A percentile compares a stretch with the other conserved stretches of the same genome.
phyloP scores from a whole-genome alignment of 129 eudicot genomes.

The Escallonia rubra region DNA sequence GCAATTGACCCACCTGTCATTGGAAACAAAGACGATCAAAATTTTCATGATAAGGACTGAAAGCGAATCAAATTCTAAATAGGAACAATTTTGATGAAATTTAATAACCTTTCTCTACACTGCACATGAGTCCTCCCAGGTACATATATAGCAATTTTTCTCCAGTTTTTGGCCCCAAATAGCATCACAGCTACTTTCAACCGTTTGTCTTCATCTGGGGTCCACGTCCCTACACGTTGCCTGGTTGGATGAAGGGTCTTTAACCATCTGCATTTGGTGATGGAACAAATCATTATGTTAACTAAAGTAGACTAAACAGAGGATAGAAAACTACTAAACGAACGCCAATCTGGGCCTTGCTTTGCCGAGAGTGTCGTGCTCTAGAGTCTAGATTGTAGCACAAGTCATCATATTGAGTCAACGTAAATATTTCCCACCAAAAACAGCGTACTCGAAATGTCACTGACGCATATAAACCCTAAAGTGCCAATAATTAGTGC shows the following conservation, averaged over 20 bases:
- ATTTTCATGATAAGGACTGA: background rate
- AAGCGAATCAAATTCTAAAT: too few relatives aligned
- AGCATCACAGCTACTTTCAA: slow-evolving; percentile 71
- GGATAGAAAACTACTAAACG: too few relatives aligned
- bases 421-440: too few relatives aligned
- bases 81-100: too few relatives aligned
- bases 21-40: slow-evolving; percentile 1
- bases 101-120: slow-evolving; percentile 76
- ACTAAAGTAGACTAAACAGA: too few relatives aligned
- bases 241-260: slow-evolving; percentile 70
- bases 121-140: slow-evolving; percentile 84
- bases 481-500: background rate
- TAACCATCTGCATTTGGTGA: slow-evolving; percentile 52
- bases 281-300: background rate
- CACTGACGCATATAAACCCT: background rate
- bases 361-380: too few relatives aligned
- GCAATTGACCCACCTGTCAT: slow-evolving; percentile 81
- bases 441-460: too few relatives aligned
- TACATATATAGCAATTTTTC: slow-evolving; percentile 60
- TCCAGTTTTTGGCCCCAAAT: slow-evolving; percentile 77
- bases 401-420: too few relatives aligned
- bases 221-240: slow-evolving; percentile 76
- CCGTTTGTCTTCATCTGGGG: slow-evolving; percentile 64
- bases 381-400: too few relatives aligned
- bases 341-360: too few relatives aligned